Evolutionary conservation across 495 filamentous ascomycete species (phyloP), one percentile per base, ranked within the genome.

Genomic region (Cenococcum geophilum): DNA sequence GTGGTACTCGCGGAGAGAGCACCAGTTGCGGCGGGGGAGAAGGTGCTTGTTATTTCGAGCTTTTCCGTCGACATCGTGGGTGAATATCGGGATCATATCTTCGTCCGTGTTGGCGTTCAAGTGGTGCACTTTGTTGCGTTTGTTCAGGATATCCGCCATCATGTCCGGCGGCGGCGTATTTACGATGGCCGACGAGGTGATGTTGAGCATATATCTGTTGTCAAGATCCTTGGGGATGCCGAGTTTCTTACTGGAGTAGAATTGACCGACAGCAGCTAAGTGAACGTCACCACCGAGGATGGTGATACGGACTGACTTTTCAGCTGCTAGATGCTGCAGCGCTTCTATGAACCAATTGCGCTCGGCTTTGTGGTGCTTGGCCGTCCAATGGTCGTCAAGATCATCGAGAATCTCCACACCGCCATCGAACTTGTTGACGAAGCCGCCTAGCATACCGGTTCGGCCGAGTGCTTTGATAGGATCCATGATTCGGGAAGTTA

Each of bases 311-410:
- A 97, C 80, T 12, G 89, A 95, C 67, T 92, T 93, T 69, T 92
- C 89, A 9, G 86, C 89, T 14, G 95, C 92, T 50, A 97, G 76
- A 65, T 91, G 86, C 71, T 98, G 93, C 16, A 98, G 79, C 58
- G 95, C 89, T 67, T 92, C 84, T 36, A 98, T 84, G 64, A 97
- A 81, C 76, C 87, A 87, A 64, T 85, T 88, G 34, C 93, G 83
- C 75, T 98, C 93, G 11, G 77, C 73, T 70, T 97, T 97, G 74
- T 96, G 90, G 68, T 91, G 86, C 67, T 89, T 95, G 21, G 93
- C 92, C 2, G 93, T 95, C 93, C 93, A 98, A 70, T 97, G 92
- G 72, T 98, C 93, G 65, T 91, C 88, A 10, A 95, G 77, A 70
- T 95, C 89, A 74, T 97, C 93, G 27, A 95, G 79, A 16, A 98